Base-by-base conservation (phyloP, 164 flowering plant genomes). In the Chloranthus sessilifolius region DNA sequence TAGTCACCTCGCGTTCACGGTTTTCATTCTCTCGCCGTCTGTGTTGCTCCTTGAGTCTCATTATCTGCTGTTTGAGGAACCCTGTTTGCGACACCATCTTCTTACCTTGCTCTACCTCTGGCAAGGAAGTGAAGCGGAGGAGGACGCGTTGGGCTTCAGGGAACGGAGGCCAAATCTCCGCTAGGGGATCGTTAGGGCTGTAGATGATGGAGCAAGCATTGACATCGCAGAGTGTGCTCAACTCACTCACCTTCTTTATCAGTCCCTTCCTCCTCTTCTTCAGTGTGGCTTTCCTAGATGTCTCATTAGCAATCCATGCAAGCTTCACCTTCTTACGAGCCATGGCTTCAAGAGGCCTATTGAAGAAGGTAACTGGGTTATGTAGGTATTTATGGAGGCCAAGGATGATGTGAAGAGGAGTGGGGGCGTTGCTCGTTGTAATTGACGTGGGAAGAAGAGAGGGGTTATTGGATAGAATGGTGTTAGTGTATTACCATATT, bases 41-140 rank as follows among this genome's bases (percentile, higher is more conserved):
- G 28, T 76, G 52, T 38, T 80, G 85, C 9, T 79, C 84, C 16
- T 37, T 59, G 19, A 74, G 62, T 43, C 77, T 83, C 1, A 49
- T 7, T 1, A 81, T 66, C 64, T 77, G 52, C 5, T 76, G 76
- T 43, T 72, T 40, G 2, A 86, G 60, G 59, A 75, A 81, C 8
- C 61, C 67, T 47, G 81, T 88, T 24, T 79, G 85, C 55, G 74
- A 74, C 63, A 81, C 67, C 88, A 79, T 83, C 52, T 86, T 86
- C 75, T 81, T 81, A 68, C 72, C 57, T 33, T 83, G 82, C 33
- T 83, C 88, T 75, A 74, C 66, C 64, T 76, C 82, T 0, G 91
- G 81, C 78, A 81, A 52, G 53, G 42, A 56, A 50, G 56, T 74
- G 65, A 79, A 86, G 44, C 56, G 40, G 0, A 67, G 30, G 5